Percentiles rank a stretch among this genome's conserved stretches.
phyloP scores from a whole-genome alignment of 2,329 filamentous ascomycete genomes.

The Calonectria hongkongensis region DNA sequence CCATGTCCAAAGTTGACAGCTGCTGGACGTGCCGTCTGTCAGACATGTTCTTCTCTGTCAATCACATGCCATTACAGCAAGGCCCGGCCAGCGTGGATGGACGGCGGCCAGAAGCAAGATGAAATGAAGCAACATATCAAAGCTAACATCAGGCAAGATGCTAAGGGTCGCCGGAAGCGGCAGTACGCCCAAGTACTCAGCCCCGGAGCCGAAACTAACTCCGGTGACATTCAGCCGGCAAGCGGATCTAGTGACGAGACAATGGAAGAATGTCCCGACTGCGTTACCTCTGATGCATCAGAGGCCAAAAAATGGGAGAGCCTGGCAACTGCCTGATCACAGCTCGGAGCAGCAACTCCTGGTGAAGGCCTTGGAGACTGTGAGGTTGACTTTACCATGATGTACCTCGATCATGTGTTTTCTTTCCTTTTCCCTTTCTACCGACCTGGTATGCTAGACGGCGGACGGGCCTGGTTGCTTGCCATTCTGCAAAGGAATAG shows the following conservation, averaged over 20 bases:
- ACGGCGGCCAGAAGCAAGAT: conserved; percentile 55
- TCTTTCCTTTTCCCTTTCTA: conserved; percentile 75
- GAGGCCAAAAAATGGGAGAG: not conserved
- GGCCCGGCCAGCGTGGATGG: conserved; percentile 69
- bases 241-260: not conserved
- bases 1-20: conserved; percentile 3
- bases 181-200: conserved; percentile 7
- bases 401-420: conserved; percentile 62
- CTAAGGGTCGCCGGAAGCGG: conserved; percentile 58
- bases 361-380: not conserved
- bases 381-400: conserved; percentile 33
- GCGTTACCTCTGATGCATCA: not conserved
- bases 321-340: not conserved
- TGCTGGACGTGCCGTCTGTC: conserved; percentile 44
- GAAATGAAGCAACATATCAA: conserved; percentile 52
- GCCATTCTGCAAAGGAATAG: conserved; percentile 69
- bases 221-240: not conserved
- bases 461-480: conserved; percentile 72
- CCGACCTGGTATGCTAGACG: conserved; percentile 66
- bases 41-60: conserved; percentile 64
- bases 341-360: conserved; percentile 2
- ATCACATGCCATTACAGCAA: conserved; percentile 69
- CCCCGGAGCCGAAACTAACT: conserved; percentile 10
- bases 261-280: not conserved
- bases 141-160: conserved; percentile 50